Conservation (phyloP, 2,329 filamentous ascomycete genomes). For the Cladobotryum protrusum region DNA sequence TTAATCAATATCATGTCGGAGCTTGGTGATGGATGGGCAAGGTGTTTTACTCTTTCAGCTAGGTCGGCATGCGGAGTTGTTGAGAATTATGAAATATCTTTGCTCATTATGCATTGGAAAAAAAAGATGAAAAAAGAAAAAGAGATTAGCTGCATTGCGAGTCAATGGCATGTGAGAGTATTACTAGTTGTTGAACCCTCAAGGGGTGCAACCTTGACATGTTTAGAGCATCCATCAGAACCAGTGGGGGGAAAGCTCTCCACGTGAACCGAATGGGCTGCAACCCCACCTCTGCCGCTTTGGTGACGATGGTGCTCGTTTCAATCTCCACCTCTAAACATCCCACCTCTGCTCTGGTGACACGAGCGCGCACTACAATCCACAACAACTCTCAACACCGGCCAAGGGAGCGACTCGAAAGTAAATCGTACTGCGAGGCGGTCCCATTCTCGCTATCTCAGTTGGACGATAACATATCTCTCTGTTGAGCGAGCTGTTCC, state of each 20-base stretch:
- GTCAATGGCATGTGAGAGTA: neutral
- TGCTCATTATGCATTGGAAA: too few species aligned
- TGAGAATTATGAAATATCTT: too few species aligned
- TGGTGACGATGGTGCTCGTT: neutral
- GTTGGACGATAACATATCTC: neutral
- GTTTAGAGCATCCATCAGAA: neutral
- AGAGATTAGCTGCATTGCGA: neutral
- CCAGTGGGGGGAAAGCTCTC: conserved; percentile 8
- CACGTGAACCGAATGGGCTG: conserved; percentile 9
- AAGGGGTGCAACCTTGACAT: neutral
- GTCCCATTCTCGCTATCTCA: too few species aligned
- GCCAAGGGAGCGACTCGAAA: neutral
- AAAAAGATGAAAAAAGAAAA: too few species aligned
- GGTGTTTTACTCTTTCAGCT: too few species aligned
- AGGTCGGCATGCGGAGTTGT: too few species aligned
- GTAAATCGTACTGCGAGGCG: too few species aligned
- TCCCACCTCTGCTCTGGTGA: conserved; percentile 1
- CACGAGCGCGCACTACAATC: conserved; percentile 3
- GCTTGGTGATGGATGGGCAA: too few species aligned
- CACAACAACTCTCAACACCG: conserved; percentile 2
- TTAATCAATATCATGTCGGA: too few species aligned
- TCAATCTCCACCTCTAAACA: conserved; percentile 1
- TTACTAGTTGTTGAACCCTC: neutral
- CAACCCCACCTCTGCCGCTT: conserved; percentile 2
- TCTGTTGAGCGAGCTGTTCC: neutral